Base-by-base conservation (phyloP, 805 yeast genomes). In the Vanderwaltozyma tropicalis region DNA sequence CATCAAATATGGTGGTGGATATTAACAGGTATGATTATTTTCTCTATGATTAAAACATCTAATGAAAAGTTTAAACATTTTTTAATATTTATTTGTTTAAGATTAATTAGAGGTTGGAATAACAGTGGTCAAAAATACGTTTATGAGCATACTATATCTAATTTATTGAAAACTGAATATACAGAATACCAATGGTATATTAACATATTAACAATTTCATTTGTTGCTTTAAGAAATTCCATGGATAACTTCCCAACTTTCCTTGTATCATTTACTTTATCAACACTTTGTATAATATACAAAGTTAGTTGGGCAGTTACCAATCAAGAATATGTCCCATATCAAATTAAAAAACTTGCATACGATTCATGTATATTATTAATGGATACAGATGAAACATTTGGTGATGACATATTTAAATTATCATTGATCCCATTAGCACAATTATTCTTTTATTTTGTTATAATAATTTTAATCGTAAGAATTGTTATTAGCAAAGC, bases 1-100 rank as follows among this genome's bases (percentile, higher is more conserved):
- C 94, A 92, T 53, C 96, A 88, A 53, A 58, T 88, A 14, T 92
- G 98, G 98, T 92, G 94, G 84, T 82, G 85, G 78, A 62, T 72
- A 17, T 55, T 72, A 0, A 64, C 73, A 0, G 67, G 70, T 0
- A 45, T 42, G 15, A 33, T 55, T 13, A 25, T 45, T 7, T 12
- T 41, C 1, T 44, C 48, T 4, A 18, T 30, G 4, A 3, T 40
- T 43, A 16, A 25, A 2, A 17, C 29, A n/a, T 13, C 28, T 9
- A 31, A 14, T 26, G 19, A 30, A 47, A 37, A 28, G 30, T 26
- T 34, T 11, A 9, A 28, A 4, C 53, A 46, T 39, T 40, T 53
- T 3, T 13, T 45, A 1, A 31, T 53, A 1, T 32, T 60, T 21
- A 11, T 60, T 0, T 55, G 74, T 3, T 42, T 80, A 9, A 68